Evolutionary conservation across 257 asterid species (phyloP).

Genomic region (Rhazya stricta): DNA sequence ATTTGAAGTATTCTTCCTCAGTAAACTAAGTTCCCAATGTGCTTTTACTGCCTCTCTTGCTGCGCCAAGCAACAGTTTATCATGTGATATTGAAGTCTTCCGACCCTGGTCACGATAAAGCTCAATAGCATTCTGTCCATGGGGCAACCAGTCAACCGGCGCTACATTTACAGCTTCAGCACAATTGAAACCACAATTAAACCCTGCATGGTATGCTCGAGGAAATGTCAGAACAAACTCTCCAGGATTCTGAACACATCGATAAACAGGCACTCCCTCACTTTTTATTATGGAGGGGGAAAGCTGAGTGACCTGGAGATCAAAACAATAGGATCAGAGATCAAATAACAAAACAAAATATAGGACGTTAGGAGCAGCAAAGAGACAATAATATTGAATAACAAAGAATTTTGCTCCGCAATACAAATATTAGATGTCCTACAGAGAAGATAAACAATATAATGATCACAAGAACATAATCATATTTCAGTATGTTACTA

Average conservation of each 20-base stretch:
- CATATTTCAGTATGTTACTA: background rate
- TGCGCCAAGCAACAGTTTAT: constrained; percentile 92
- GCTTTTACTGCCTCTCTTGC: constrained; percentile 98
- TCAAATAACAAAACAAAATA: background rate
- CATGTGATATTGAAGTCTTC: constrained; percentile 88
- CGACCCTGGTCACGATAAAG: constrained; percentile 78
- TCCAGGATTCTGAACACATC: constrained; percentile 88
- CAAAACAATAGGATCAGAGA: background rate
- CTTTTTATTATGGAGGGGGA: constrained; percentile 76
- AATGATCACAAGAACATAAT: background rate
- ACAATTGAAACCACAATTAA: constrained; percentile 91
- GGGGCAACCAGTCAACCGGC: constrained; percentile 99
- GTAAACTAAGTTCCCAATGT: constrained; percentile 83
- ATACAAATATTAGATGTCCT: background rate
- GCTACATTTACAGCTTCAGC: constrained; percentile 99
- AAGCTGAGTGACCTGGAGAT: constrained; percentile 84
- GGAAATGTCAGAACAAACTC: constrained; percentile 97
- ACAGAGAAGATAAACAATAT: background rate
- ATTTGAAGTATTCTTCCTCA: constrained; percentile 58
- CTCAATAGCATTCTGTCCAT: constrained; percentile 92
- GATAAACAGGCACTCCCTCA: constrained; percentile 91
- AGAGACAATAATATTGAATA: background rate
- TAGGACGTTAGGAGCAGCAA: background rate
- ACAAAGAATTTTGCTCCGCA: background rate
- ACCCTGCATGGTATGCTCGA: constrained; percentile 98